A percentile compares a stretch with the other conserved stretches of the same genome.
Evolutionary conservation across 2,329 filamentous ascomycete species (phyloP).

Genomic region (Curvularia spicifera): DNA sequence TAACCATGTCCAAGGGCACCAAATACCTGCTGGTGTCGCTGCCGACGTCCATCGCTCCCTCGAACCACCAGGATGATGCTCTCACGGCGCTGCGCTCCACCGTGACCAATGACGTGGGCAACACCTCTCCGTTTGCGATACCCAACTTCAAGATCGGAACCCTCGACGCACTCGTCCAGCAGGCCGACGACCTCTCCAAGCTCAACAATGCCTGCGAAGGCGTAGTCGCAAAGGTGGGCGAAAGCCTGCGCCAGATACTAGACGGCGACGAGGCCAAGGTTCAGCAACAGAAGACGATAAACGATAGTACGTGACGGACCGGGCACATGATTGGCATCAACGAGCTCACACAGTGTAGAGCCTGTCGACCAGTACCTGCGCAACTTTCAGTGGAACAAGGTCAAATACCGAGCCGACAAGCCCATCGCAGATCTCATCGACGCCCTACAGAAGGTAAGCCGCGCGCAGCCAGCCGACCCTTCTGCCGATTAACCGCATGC

Average conservation of each 20-base stretch:
- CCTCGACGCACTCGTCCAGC: slow-evolving; percentile 90
- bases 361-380: slow-evolving; percentile 93
- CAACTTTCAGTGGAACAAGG: slow-evolving; percentile 94
- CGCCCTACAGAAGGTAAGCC: slow-evolving; percentile 78
- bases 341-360: slow-evolving; percentile 61
- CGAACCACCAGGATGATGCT: slow-evolving; percentile 80
- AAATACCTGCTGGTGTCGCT: slow-evolving; percentile 91
- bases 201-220: slow-evolving; percentile 79
- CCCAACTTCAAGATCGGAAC: slow-evolving; percentile 98
- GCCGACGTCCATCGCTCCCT: slow-evolving; percentile 83
- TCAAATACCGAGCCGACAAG: slow-evolving; percentile 94
- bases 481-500: neutral
- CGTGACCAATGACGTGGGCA: slow-evolving; percentile 75
- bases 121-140: slow-evolving; percentile 77
- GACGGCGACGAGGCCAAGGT: slow-evolving; percentile 85
- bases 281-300: slow-evolving; percentile 87
- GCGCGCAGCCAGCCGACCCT: neutral
- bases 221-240: slow-evolving; percentile 86
- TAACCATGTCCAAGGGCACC: slow-evolving; percentile 53
- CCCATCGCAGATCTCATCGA: slow-evolving; percentile 86
- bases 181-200: slow-evolving; percentile 93
- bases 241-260: slow-evolving; percentile 81
- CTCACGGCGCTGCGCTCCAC: slow-evolving; percentile 76
- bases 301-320: slow-evolving; percentile 69
- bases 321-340: neutral